These are phyloP conservation scores for Glycyrrhiza uralensis DNA, from an alignment of 306 rosid genomes.

Conservation along the genomic window DNA sequence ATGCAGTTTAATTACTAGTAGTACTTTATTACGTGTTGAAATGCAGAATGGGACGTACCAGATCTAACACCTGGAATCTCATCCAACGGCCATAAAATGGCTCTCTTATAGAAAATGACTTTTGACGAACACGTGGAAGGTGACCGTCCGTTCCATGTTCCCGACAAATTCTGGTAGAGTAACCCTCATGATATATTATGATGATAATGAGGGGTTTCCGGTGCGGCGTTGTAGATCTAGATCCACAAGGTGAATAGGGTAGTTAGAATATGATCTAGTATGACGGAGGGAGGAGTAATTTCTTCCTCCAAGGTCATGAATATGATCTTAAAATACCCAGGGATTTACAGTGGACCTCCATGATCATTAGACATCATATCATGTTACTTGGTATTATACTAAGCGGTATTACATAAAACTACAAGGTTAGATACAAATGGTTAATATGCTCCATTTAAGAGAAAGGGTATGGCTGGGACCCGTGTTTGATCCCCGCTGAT, in stretches of 20 bases:
- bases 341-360: not conserved
- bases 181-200: not conserved
- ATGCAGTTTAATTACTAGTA: conserved; percentile 2
- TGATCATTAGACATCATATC: not conserved
- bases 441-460: no score
- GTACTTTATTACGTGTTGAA: conserved; percentile 45
- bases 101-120: not conserved
- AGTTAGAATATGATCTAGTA: not conserved
- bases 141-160: conserved; percentile 30
- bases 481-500: no score
- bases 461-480: no score
- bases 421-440: no score
- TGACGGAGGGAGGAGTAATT: no score
- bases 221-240: conserved; percentile 6
- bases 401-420: no score
- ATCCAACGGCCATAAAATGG: conserved; percentile 49
- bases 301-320: not conserved
- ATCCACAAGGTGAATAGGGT: not conserved
- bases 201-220: not conserved
- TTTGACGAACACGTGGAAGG: conserved; percentile 43
- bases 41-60: conserved; percentile 22
- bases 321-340: not conserved
- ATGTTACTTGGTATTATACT: no score
- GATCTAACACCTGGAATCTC: conserved; percentile 7
- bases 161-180: conserved; percentile 14